These are phyloP conservation scores for Saccharomyces uvarum DNA, from an alignment of 1,139 yeast species.

Conservation along the genomic window DNA sequence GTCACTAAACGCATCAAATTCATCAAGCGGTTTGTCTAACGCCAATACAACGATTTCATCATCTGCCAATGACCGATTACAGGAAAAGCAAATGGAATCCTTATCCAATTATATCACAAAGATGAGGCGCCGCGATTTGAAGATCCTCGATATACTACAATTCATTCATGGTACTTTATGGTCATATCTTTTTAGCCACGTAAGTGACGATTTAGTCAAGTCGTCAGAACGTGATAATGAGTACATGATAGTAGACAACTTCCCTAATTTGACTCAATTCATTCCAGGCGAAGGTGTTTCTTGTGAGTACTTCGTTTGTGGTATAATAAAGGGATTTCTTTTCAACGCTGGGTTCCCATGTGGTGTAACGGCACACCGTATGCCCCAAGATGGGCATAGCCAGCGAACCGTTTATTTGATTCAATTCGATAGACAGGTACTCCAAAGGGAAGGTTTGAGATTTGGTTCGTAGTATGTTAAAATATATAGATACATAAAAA, in stretches of 20 bases:
- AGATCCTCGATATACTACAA: constrained; percentile 70
- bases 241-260: constrained; percentile 77
- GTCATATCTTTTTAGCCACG: constrained; percentile 72
- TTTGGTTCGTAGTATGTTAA: constrained; percentile 3
- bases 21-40: constrained; percentile 34
- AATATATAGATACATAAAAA: background rate
- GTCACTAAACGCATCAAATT: constrained; percentile 1
- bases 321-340: constrained; percentile 82
- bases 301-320: constrained; percentile 51
- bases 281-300: constrained; percentile 51
- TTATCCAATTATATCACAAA: constrained; percentile 20
- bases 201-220: constrained; percentile 82
- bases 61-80: constrained; percentile 7
- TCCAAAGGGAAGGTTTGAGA: constrained; percentile 43
- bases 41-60: constrained; percentile 9
- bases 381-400: constrained; percentile 56
- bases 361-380: constrained; percentile 77
- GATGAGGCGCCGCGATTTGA: constrained; percentile 48
- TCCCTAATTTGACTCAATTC: constrained; percentile 69
- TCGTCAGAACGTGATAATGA: constrained; percentile 77
- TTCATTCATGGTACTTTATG: constrained; percentile 78
- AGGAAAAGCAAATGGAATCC: constrained; percentile 15
- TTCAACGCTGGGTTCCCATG: constrained; percentile 78
- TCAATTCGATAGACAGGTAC: constrained; percentile 57
- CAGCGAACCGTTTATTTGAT: constrained; percentile 76